Conservation (phyloP, 208 protist species). For the Kentomonas sorsogonicus region DNA sequence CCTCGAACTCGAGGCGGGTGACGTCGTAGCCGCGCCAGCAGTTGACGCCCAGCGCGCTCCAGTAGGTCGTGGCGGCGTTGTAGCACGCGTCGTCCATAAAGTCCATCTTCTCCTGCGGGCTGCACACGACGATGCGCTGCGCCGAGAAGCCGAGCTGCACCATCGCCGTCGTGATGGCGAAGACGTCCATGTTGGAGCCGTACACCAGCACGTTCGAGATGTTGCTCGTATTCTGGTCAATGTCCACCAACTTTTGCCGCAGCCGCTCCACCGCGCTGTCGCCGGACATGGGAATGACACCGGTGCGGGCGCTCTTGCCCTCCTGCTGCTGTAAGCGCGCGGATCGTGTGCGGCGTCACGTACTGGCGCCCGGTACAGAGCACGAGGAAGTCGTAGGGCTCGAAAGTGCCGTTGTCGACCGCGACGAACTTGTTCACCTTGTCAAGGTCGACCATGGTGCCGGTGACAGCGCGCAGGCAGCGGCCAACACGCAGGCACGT, state of each 20-base stretch:
- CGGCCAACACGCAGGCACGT: slow-evolving; percentile 42
- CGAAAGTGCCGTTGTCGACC: slow-evolving; percentile 78
- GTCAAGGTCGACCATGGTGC: slow-evolving; percentile 84
- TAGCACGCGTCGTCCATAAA: slow-evolving; percentile 40
- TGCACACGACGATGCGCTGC: slow-evolving; percentile 73
- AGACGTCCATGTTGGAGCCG: slow-evolving; percentile 77
- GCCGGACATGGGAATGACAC: slow-evolving; percentile 57
- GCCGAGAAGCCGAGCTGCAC: slow-evolving; percentile 63
- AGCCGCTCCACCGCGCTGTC: slow-evolving; percentile 51
- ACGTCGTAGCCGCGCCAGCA: slow-evolving; percentile 75
- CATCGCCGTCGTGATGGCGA: slow-evolving; percentile 58
- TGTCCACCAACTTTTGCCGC: slow-evolving; percentile 46
- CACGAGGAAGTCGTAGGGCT: slow-evolving; percentile 90
- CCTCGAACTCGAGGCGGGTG: slow-evolving; percentile 79
- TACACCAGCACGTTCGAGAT: slow-evolving; percentile 83
- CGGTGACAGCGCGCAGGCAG: slow-evolving; percentile 64
- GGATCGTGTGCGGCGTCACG: slow-evolving; percentile 57
- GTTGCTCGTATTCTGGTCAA: slow-evolving; percentile 53
- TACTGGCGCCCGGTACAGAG: slow-evolving; percentile 86
- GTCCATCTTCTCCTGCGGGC: slow-evolving; percentile 27
- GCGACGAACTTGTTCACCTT: slow-evolving; percentile 69
- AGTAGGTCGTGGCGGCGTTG: slow-evolving; percentile 50
- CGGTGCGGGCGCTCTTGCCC: slow-evolving; percentile 27
- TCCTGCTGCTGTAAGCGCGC: slow-evolving; percentile 58
- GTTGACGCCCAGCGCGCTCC: slow-evolving; percentile 71